phyloP scores from a whole-genome alignment of 345 rosid species.

The Citropsis articulata region DNA sequence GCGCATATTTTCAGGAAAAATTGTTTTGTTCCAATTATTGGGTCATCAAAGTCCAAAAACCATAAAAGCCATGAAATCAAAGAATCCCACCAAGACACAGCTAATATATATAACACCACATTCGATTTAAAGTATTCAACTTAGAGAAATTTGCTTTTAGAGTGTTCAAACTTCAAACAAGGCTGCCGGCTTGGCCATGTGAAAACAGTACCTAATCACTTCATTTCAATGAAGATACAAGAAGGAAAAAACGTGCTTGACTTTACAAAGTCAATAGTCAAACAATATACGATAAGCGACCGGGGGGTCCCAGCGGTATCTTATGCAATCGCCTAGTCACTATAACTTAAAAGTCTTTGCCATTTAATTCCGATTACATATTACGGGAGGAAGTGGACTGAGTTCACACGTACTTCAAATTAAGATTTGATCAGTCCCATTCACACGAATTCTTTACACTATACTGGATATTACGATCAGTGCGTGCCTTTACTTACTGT shows the following conservation, averaged over 20 bases:
- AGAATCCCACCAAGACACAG: neutral
- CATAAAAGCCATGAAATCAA: neutral
- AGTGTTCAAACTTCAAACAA: slow-evolving; percentile 10
- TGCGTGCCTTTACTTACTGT: neutral
- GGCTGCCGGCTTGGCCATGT: slow-evolving; percentile 15
- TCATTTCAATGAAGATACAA: neutral
- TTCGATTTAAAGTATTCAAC: neutral
- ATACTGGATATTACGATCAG: neutral
- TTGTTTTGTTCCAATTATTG: slow-evolving; percentile 13
- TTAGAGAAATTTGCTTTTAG: neutral
- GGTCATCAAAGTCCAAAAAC: neutral
- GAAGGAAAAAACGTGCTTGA: neutral
- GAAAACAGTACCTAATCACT: neutral
- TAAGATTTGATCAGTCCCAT: neutral
- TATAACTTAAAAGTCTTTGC: neutral
- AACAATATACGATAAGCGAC: neutral
- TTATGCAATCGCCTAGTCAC: neutral
- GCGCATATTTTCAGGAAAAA: neutral
- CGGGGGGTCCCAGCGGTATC: neutral
- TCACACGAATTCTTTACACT: neutral
- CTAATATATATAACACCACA: neutral
- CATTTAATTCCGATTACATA: neutral
- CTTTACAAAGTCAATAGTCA: neutral
- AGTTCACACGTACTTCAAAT: neutral
- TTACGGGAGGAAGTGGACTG: too few species aligned